These are phyloP conservation scores for Aspergillus floridensis DNA, from an alignment of 2,329 filamentous ascomycete species.

Conservation along the genomic window DNA sequence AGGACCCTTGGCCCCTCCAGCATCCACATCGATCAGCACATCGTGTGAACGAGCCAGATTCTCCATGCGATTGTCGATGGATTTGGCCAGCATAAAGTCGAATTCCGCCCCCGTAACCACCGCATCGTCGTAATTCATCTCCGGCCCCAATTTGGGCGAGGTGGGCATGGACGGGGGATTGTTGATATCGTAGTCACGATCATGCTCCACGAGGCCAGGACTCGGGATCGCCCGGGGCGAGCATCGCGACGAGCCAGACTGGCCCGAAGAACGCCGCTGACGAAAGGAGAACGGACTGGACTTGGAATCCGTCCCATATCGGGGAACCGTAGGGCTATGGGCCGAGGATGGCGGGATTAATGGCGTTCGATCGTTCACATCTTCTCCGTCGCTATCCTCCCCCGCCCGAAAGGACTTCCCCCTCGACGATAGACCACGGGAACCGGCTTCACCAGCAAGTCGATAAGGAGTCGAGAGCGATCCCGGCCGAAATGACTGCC, in stretches of 20 bases:
- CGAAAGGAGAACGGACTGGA: constrained; percentile 26
- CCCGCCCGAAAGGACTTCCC: constrained; percentile 22
- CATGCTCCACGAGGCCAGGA: constrained; percentile 20
- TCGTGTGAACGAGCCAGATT: constrained; percentile 34
- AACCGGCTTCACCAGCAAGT: constrained; percentile 44
- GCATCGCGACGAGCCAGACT: constrained; percentile 29
- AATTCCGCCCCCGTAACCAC: constrained; percentile 45
- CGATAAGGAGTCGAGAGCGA: constrained; percentile 35
- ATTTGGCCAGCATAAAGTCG: constrained; percentile 38
- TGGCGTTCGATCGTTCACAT: constrained; percentile 54
- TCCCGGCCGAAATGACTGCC: constrained; percentile 40
- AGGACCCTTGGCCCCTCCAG: constrained; percentile 18
- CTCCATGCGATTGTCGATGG: constrained; percentile 36
- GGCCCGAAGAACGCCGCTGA: constrained; percentile 26
- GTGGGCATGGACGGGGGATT: constrained; percentile 63
- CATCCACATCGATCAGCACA: constrained; percentile 46
- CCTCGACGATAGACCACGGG: constrained; percentile 36
- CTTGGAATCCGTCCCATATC: constrained; percentile 34
- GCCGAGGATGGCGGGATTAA: constrained; percentile 43
- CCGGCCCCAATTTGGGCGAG: constrained; percentile 55
- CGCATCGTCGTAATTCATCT: constrained; percentile 56
- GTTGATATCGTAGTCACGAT: constrained; percentile 59
- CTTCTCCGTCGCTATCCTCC: constrained; percentile 33
- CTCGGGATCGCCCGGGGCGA: constrained; percentile 29
- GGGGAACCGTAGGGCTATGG: constrained; percentile 34